phyloP scores from a whole-genome alignment of 257 asterid species.

The Capsicum baccatum region DNA sequence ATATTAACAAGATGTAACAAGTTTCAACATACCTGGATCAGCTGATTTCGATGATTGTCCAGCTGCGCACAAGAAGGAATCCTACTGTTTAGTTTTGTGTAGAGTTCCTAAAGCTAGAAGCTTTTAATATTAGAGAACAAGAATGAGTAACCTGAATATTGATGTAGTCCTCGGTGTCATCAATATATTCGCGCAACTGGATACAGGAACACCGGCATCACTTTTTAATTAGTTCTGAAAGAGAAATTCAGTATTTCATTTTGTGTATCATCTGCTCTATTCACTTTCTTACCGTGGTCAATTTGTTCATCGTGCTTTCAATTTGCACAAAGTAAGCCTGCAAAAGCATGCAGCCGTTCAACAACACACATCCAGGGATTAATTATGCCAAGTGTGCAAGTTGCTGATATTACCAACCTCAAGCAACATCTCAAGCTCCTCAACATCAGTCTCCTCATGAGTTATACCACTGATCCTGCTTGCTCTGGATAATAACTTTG shows the following conservation, averaged over 20 bases:
- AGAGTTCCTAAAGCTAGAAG: background rate
- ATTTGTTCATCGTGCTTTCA: conserved; percentile 88
- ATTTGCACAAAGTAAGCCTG: conserved; percentile 92
- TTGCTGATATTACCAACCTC: conserved; percentile 56
- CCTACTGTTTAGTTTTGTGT: background rate
- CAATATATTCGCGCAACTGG: conserved; percentile 88
- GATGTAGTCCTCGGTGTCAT: conserved; percentile 94
- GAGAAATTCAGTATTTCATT: background rate
- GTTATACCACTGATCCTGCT: conserved; percentile 60
- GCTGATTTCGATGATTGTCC: conserved; percentile 93
- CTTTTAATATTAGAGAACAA: background rate
- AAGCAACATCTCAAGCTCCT: conserved; percentile 93
- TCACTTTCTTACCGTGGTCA: conserved; percentile 58
- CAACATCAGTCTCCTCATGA: conserved; percentile 70
- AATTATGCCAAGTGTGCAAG: background rate
- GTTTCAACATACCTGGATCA: conserved; percentile 73
- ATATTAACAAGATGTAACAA: background rate
- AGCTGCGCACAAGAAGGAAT: conserved; percentile 54
- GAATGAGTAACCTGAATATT: conserved; percentile 77
- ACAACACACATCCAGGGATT: background rate
- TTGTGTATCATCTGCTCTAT: background rate
- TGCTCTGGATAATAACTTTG: conserved; percentile 55
- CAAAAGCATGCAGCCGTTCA: conserved; percentile 28
- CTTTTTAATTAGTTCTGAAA: background rate
- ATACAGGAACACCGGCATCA: background rate